Percentiles rank a stretch among this genome's conserved stretches.
Conservation (phyloP, 768 basidiomycete species). For the Xerocomellus amylosporus region DNA sequence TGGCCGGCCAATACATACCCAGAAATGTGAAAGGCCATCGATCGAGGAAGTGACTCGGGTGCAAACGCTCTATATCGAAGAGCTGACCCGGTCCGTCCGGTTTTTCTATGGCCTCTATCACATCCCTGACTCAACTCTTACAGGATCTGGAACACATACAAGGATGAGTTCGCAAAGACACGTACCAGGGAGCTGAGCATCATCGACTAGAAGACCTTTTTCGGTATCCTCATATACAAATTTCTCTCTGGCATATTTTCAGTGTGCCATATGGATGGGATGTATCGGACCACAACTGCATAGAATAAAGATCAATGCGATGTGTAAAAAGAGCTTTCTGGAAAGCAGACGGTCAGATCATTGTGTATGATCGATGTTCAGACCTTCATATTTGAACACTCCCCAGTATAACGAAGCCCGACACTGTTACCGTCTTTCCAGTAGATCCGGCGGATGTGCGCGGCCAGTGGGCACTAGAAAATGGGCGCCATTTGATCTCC, state of each 20-base stretch:
- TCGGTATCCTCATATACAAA: background rate
- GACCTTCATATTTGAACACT: no score
- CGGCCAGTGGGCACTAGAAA: no score
- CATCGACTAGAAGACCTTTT: constrained; percentile 48
- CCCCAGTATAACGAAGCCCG: no score
- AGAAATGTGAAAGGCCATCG: constrained; percentile 75
- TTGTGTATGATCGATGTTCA: no score
- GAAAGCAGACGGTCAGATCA: no score
- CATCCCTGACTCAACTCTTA: constrained; percentile 1
- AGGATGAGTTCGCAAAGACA: constrained; percentile 87
- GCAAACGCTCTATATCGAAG: constrained; percentile 87
- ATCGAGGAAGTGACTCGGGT: constrained; percentile 74
- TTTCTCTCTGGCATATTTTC: background rate
- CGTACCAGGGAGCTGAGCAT: constrained; percentile 75
- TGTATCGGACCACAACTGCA: background rate
- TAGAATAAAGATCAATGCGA: background rate
- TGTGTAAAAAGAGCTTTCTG: background rate
- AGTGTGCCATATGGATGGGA: background rate
- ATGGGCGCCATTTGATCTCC: no score
- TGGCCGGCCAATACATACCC: constrained; percentile 82
- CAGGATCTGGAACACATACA: constrained; percentile 96
- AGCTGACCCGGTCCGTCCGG: constrained; percentile 75
- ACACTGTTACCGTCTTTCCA: no score
- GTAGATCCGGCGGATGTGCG: no score
- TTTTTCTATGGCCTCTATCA: background rate